Evolutionary conservation across 768 basidiomycete genomes (phyloP), one percentile per base, ranked within the genome.

Genomic region (Albatrellus ellisii): DNA sequence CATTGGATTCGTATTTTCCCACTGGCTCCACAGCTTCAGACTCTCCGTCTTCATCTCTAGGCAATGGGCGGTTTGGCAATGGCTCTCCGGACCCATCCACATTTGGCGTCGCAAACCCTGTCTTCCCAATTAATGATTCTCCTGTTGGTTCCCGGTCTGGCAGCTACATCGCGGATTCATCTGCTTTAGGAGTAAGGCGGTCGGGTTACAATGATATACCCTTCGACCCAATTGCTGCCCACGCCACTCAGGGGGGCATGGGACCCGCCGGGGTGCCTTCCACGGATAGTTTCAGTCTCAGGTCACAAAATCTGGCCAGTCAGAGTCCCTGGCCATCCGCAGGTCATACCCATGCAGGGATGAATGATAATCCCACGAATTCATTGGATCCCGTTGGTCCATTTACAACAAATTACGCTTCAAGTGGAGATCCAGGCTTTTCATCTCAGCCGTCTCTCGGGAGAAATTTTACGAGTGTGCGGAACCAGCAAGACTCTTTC

Each of bases 21-120:
- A 60, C 65, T 28, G 66, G 68, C 9, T 77, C 81, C 22, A 67
- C 65, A 53, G 63, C 69, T 25, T 70, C 79, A 12, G 77, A 80
- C 45, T 85, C 84, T 7, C 80, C 82, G 2, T 71, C 79, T 2
- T 85, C 84, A 2, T 80, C 81, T 3, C 70, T 83, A 32, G 72
- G 78, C 45, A 72, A 66, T 22, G 72, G 70, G 24, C 62, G 76
- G 47, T 79, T 81, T 54, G 67, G 71, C 34, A 73, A 76, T 48
- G 68, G 66, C 15, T 85, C 83, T 25, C 83, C 84, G 0, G 84
- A 86, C 57, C 69, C 73, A n/a, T 56, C 66, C 21, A 61, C 65
- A 6, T 73, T 80, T 48, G 69, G 67, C 40, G 59, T 63, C 26
- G 56, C 56, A n/a, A 56, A 48, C 18, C 67, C 61, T 28, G 58